A percentile compares a stretch with the other conserved stretches of the same genome.
phyloP scores from a whole-genome alignment of 345 rosid genomes.

The Cardiospermum halicacabum region DNA sequence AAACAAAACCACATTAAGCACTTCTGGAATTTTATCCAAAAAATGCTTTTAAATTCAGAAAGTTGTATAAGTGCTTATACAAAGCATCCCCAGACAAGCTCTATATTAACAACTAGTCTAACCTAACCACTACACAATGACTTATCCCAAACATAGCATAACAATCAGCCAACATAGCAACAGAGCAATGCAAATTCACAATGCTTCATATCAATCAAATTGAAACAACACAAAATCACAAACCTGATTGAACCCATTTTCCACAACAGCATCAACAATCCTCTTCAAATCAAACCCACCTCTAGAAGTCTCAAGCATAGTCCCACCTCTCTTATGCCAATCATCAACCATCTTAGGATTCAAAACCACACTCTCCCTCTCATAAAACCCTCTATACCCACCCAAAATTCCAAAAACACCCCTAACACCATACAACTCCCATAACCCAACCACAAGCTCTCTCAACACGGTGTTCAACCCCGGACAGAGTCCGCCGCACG shows the following conservation, averaged over 20 bases:
- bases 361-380: conserved; percentile 42
- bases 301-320: conserved; percentile 74
- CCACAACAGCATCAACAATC: conserved; percentile 68
- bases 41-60: too few species aligned
- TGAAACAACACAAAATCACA: neutral
- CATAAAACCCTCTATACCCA: conserved; percentile 87
- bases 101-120: too few species aligned
- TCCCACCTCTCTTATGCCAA: conserved; percentile 85
- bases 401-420: conserved; percentile 66
- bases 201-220: too few species aligned
- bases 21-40: too few species aligned
- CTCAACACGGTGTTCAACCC: conserved; percentile 85
- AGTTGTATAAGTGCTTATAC: too few species aligned
- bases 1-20: too few species aligned
- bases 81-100: too few species aligned
- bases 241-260: conserved; percentile 64
- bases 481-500: conserved; percentile 91
- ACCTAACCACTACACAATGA: too few species aligned
- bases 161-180: too few species aligned
- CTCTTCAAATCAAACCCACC: conserved; percentile 69
- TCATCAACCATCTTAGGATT: conserved; percentile 57
- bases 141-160: too few species aligned
- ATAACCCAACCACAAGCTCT: conserved; percentile 78
- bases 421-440: conserved; percentile 82
- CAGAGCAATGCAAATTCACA: too few species aligned